A percentile compares a stretch with the other conserved stretches of the same genome.
Conservation (phyloP, 1,284 basidiomycete species). For the Flammula alnicola region DNA sequence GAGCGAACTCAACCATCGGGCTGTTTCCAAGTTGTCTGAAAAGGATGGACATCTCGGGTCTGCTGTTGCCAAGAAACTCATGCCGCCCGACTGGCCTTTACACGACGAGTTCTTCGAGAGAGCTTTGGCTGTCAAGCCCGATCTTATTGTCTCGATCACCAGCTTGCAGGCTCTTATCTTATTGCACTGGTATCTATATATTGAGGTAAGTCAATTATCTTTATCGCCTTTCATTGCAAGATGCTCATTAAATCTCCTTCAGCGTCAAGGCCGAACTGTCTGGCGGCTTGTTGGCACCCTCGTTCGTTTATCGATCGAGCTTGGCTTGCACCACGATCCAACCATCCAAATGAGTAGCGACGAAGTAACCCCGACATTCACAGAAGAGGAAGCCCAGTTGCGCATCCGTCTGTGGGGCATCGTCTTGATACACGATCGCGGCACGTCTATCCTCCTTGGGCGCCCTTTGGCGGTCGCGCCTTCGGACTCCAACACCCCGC, state of each 20-base stretch:
- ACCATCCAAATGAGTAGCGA: constrained; percentile 57
- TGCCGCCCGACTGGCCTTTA: constrained; percentile 75
- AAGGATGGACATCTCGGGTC: constrained; percentile 37
- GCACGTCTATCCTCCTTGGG: constrained; percentile 81
- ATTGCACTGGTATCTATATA: constrained; percentile 85
- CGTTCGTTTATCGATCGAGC: constrained; percentile 76
- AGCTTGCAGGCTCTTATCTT: constrained; percentile 81
- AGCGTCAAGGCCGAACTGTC: constrained; percentile 83
- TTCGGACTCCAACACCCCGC: constrained; percentile 76
- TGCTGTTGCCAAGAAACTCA: constrained; percentile 55
- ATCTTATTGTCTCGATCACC: constrained; percentile 76
- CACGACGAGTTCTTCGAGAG: constrained; percentile 82
- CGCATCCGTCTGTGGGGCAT: constrained; percentile 82
- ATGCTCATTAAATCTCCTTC: constrained; percentile 18
- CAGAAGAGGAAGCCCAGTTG: constrained; percentile 72
- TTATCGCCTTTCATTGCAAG: neutral
- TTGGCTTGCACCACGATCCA: constrained; percentile 83
- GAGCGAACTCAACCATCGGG: constrained; percentile 76
- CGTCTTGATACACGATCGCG: constrained; percentile 81
- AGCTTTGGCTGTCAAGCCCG: constrained; percentile 75
- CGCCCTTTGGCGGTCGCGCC: constrained; percentile 82
- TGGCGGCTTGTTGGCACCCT: constrained; percentile 85
- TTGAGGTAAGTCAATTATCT: constrained; percentile 58
- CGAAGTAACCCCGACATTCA: constrained; percentile 54
- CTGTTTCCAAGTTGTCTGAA: constrained; percentile 48